Conservation (phyloP, 1,284 basidiomycete genomes). For the Pseudozyma sp. region DNA sequence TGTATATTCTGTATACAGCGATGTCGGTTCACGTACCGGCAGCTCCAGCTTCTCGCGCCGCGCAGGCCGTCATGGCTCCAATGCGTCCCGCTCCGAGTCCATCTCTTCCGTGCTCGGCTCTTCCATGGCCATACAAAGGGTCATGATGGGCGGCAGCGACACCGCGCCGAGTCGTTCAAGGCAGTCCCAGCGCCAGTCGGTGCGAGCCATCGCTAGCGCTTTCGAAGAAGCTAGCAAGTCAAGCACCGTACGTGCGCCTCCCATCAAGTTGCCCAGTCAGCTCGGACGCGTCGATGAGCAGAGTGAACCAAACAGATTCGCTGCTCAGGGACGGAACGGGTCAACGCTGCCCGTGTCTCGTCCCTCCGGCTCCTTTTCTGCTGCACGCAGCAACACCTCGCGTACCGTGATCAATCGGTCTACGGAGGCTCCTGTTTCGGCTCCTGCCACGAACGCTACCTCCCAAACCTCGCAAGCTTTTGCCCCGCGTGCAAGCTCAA, state of each 20-base stretch:
- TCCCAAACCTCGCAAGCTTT: conserved; percentile 1
- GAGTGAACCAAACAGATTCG: background rate
- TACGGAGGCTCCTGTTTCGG: conserved; percentile 18
- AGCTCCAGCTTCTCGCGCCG: conserved; percentile 14
- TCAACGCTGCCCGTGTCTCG: background rate
- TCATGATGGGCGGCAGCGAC: conserved; percentile 21
- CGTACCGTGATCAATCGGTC: conserved; percentile 29
- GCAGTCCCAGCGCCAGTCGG: conserved; percentile 27
- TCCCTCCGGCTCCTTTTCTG: conserved; percentile 1
- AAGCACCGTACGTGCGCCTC: conserved; percentile 1
- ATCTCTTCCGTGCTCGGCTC: conserved; percentile 35
- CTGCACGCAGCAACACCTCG: background rate
- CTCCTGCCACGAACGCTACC: conserved; percentile 17
- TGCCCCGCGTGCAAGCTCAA: background rate
- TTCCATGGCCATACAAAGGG: conserved; percentile 37
- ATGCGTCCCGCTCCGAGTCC: conserved; percentile 26
- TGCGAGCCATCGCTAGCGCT: conserved; percentile 28
- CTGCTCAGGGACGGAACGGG: background rate
- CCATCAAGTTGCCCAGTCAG: conserved; percentile 2
- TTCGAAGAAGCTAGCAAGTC: conserved; percentile 16
- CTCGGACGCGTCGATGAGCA: conserved; percentile 22
- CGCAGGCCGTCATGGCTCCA: conserved; percentile 6
- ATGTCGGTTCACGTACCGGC: conserved; percentile 28
- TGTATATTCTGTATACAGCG: conserved; percentile 49
- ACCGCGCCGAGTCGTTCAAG: background rate